Evolutionary conservation across 768 basidiomycete genomes (phyloP).

Genomic region (Suillus brevipes): DNA sequence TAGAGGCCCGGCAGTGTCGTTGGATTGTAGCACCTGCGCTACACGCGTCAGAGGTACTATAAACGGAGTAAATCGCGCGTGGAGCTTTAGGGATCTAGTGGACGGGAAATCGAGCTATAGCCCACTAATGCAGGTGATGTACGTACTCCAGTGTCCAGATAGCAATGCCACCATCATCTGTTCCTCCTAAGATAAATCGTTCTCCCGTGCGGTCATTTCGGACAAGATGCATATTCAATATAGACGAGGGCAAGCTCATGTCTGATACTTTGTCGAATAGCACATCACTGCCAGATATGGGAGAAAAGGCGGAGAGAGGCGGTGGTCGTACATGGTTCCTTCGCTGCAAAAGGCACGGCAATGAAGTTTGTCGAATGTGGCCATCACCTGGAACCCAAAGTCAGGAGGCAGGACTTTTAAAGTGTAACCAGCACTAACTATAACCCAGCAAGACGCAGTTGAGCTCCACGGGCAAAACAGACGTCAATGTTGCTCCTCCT

Average conservation of each 20-base stretch:
- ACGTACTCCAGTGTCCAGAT: constrained; percentile 71
- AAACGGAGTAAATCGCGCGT: constrained; percentile 76
- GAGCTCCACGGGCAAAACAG: constrained; percentile 55
- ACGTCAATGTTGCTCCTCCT: constrained; percentile 30
- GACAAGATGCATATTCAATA: constrained; percentile 49
- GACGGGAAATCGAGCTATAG: background rate
- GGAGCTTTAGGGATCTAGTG: constrained; percentile 59
- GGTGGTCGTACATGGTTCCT: background rate
- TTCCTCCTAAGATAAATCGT: constrained; percentile 68
- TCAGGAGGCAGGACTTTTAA: background rate
- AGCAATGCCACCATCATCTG: constrained; percentile 74
- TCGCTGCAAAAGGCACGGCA: constrained; percentile 31
- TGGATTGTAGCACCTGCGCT: constrained; percentile 48
- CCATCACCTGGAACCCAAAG: constrained; percentile 48
- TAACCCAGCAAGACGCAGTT: constrained; percentile 63
- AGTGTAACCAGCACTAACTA: constrained; percentile 41
- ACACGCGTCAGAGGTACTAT: constrained; percentile 61
- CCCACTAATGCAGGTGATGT: background rate
- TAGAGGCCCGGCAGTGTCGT: constrained; percentile 55
- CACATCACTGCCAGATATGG: constrained; percentile 10
- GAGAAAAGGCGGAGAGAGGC: background rate
- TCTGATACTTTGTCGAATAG: constrained; percentile 44
- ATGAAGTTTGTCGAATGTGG: constrained; percentile 44
- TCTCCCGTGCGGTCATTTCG: constrained; percentile 62
- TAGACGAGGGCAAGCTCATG: constrained; percentile 45